Evolutionary conservation across 805 yeast species (phyloP).

Genomic region (Ogataea philodendri): DNA sequence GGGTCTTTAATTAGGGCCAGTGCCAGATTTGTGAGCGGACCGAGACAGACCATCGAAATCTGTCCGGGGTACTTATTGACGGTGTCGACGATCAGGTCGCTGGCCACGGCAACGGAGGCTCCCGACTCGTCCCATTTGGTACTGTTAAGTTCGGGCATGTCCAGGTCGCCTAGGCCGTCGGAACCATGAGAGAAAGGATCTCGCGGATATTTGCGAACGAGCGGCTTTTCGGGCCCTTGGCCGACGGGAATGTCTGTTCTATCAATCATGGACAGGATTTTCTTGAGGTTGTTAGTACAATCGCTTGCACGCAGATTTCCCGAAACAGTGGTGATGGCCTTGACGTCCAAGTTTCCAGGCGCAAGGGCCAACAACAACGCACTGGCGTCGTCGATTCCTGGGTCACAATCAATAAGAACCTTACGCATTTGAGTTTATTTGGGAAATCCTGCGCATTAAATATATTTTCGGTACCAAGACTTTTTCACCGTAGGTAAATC

Average conservation of each 20-base stretch:
- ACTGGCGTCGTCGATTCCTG: slow-evolving; percentile 30
- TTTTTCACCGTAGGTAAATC: slow-evolving; percentile 14
- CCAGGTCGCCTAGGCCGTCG: slow-evolving; percentile 28
- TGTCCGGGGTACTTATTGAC: slow-evolving; percentile 19
- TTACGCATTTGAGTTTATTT: slow-evolving; percentile 13
- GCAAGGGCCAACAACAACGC: slow-evolving; percentile 27
- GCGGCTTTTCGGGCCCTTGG: slow-evolving; percentile 29
- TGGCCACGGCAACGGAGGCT: slow-evolving; percentile 15
- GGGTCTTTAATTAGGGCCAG: slow-evolving; percentile 28
- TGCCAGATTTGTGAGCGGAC: slow-evolving; percentile 29
- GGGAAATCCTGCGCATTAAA: slow-evolving; percentile 11
- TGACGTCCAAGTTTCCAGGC: slow-evolving; percentile 24
- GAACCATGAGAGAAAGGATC: slow-evolving; percentile 30
- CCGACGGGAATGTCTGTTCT: slow-evolving; percentile 26
- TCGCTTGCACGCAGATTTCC: slow-evolving; percentile 25
- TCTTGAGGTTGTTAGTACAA: slow-evolving; percentile 25
- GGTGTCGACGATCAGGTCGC: slow-evolving; percentile 25
- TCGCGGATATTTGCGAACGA: slow-evolving; percentile 26
- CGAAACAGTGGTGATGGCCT: slow-evolving; percentile 31
- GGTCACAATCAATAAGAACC: slow-evolving; percentile 30
- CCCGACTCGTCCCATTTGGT: slow-evolving; percentile 16
- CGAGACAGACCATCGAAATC: slow-evolving; percentile 25
- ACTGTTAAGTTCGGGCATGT: slow-evolving; percentile 20
- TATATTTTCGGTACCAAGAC: not conserved
- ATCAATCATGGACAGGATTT: slow-evolving; percentile 22